A percentile compares a stretch with the other conserved stretches of the same genome.
Evolutionary conservation across 2,329 filamentous ascomycete species (phyloP).

Genomic region (Aspergillus hortae): DNA sequence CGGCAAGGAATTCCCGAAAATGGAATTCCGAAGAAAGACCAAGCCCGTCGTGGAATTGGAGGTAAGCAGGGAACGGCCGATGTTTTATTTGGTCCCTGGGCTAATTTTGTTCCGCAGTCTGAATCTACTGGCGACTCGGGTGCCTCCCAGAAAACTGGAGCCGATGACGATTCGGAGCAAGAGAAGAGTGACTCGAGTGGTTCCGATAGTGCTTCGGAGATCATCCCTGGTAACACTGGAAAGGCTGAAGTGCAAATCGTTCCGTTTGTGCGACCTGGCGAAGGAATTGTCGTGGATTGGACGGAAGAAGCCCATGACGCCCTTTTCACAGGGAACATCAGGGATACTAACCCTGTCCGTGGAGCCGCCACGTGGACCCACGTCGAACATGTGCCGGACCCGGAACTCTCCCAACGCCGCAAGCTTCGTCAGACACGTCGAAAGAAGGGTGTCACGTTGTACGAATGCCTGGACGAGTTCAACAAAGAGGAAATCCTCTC

Average conservation of each 20-base stretch:
- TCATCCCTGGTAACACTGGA: constrained; percentile 8
- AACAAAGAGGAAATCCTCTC: constrained; percentile 91
- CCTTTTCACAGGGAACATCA: constrained; percentile 56
- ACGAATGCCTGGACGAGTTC: constrained; percentile 92
- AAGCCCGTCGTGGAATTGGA: constrained; percentile 16
- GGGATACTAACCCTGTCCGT: constrained; percentile 49
- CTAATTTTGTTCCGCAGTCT: constrained; percentile 9
- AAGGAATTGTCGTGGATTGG: constrained; percentile 89
- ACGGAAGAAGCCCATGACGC: constrained; percentile 63
- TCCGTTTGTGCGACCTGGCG: constrained; percentile 72
- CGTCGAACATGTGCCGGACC: constrained; percentile 53
- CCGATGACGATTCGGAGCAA: not conserved
- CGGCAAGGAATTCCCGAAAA: constrained; percentile 54
- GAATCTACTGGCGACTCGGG: constrained; percentile 6
- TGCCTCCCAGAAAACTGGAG: not conserved
- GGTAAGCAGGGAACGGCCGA: constrained; percentile 6
- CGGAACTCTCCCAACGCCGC: constrained; percentile 62
- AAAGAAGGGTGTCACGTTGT: constrained; percentile 74
- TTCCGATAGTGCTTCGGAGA: constrained; percentile 21
- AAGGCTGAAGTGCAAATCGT: constrained; percentile 44
- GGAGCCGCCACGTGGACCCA: constrained; percentile 59
- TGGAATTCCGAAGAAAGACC: constrained; percentile 46
- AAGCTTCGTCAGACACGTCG: constrained; percentile 62
- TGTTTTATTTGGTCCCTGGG: constrained; percentile 1
- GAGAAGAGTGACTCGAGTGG: constrained; percentile 21